Evolutionary conservation across 108 stramenopile genomes (phyloP).

Genomic region (Nitzschia sp.): DNA sequence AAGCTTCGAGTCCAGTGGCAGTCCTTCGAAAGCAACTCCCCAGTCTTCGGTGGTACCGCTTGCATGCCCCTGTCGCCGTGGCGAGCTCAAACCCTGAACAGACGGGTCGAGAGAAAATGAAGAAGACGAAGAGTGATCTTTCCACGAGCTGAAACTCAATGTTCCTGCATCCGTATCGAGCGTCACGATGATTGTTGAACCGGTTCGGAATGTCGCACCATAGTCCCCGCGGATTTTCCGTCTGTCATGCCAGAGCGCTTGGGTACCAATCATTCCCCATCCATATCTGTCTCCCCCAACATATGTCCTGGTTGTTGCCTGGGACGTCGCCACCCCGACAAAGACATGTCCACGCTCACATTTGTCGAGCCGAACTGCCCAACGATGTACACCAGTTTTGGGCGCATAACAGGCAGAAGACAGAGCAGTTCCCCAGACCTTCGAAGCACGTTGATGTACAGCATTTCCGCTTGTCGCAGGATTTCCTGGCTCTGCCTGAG

Average conservation of each 20-base stretch:
- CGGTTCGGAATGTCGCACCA: slow-evolving; percentile 75
- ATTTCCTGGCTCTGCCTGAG: slow-evolving; percentile 12
- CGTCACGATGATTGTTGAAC: slow-evolving; percentile 71
- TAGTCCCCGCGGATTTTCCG: slow-evolving; percentile 80
- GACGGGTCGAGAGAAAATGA: slow-evolving; percentile 46
- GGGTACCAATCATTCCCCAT: slow-evolving; percentile 97
- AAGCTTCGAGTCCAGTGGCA: slow-evolving; percentile 72
- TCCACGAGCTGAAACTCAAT: slow-evolving; percentile 78
- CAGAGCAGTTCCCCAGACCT: slow-evolving; percentile 82
- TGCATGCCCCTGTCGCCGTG: slow-evolving; percentile 25
- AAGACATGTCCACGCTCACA: slow-evolving; percentile 94
- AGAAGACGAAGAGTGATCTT: slow-evolving; percentile 39
- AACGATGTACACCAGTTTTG: slow-evolving; percentile 77
- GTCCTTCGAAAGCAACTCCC: slow-evolving; percentile 85
- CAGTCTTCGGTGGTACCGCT: slow-evolving; percentile 72
- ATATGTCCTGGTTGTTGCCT: slow-evolving; percentile 86
- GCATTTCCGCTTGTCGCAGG: slow-evolving; percentile 36
- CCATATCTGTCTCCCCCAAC: slow-evolving; percentile 96
- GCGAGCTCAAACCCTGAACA: slow-evolving; percentile 31
- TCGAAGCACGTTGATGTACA: slow-evolving; percentile 78
- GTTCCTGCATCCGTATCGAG: slow-evolving; percentile 84
- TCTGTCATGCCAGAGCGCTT: slow-evolving; percentile 94
- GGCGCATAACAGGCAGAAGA: slow-evolving; percentile 62
- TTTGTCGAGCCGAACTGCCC: slow-evolving; percentile 84
- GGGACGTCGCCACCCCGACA: slow-evolving; percentile 91